These are phyloP conservation scores for Knoxia roxburghii DNA, from an alignment of 257 asterid species.

Conservation along the genomic window DNA sequence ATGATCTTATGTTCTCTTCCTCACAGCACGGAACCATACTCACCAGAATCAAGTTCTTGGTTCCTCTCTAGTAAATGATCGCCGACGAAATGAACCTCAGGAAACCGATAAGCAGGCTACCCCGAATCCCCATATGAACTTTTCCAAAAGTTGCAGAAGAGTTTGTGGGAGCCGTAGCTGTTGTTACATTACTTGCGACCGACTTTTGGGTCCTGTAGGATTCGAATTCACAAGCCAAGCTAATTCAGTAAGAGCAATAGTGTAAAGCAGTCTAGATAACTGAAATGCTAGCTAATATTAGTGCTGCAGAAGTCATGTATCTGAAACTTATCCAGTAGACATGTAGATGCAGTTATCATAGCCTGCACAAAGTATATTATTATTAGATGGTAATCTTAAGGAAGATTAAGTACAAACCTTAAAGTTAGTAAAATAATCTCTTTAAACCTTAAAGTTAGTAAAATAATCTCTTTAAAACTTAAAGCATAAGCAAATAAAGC, in stretches of 20 bases:
- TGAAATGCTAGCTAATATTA: neutral
- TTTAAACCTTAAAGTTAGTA: neutral
- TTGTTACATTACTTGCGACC: slow-evolving; percentile 37
- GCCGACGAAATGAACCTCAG: slow-evolving; percentile 28
- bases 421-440: no score
- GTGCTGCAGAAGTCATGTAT: neutral
- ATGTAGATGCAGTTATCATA: slow-evolving; percentile 73
- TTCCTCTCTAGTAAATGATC: neutral
- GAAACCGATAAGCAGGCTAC: slow-evolving; percentile 35
- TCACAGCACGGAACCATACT: neutral
- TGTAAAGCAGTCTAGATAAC: neutral
- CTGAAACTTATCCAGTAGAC: slow-evolving; percentile 49
- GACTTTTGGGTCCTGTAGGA: slow-evolving; percentile 59
- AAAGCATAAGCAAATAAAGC: no score
- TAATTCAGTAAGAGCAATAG: no score
- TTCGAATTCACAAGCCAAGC: neutral
- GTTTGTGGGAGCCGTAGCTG: slow-evolving; percentile 33
- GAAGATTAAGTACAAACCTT: neutral
- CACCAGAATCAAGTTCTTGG: neutral
- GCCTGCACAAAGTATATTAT: slow-evolving; percentile 42
- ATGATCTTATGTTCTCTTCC: neutral
- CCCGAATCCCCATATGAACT: slow-evolving; percentile 19
- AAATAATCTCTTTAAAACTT: no score
- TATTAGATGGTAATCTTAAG: neutral
- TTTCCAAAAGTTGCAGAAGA: slow-evolving; percentile 35